Evolutionary conservation across 139 green algal species (phyloP).

Genomic region (Chlorella sp.): DNA sequence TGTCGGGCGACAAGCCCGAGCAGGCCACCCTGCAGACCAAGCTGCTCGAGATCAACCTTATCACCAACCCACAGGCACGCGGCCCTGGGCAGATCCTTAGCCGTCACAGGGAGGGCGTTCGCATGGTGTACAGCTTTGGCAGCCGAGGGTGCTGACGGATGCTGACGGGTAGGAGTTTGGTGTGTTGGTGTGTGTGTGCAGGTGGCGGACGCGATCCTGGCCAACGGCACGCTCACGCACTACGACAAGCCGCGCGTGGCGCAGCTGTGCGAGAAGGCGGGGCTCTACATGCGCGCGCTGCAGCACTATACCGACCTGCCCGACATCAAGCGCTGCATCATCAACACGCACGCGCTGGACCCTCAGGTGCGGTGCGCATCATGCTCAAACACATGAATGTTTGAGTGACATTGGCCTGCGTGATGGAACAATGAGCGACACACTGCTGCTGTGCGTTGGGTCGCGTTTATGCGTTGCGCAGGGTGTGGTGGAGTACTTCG

Average conservation of each 20-base stretch:
- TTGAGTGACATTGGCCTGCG: too few relatives aligned
- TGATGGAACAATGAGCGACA: too few relatives aligned
- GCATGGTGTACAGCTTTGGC: too few relatives aligned
- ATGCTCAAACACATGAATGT: too few relatives aligned
- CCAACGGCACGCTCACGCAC: slow-evolving; percentile 87
- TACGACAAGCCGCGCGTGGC: slow-evolving; percentile 96
- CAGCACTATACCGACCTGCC: slow-evolving; percentile 98
- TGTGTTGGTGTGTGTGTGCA: slow-evolving; percentile 22
- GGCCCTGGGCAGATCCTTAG: too few relatives aligned
- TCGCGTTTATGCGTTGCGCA: slow-evolving; percentile 20
- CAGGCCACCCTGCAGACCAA: slow-evolving; percentile 78
- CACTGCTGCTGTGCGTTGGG: not conserved
- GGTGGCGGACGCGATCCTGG: slow-evolving; percentile 96
- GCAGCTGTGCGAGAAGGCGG: slow-evolving; percentile 98
- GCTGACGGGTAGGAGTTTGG: too few relatives aligned
- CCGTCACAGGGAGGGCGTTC: too few relatives aligned
- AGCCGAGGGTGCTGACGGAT: too few relatives aligned
- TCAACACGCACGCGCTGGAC: slow-evolving; percentile 98
- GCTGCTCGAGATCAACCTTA: slow-evolving; percentile 98
- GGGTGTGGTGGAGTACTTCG: slow-evolving; percentile 90
- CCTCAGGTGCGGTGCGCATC: slow-evolving; percentile 38
- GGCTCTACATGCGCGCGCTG: slow-evolving; percentile 97
- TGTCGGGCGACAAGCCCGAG: slow-evolving; percentile 83
- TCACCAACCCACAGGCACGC: slow-evolving; percentile 96
- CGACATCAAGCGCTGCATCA: slow-evolving; percentile 90